phyloP scores from a whole-genome alignment of 192 early-diverging fungal genomes.

The Coemansia brasiliensis region DNA sequence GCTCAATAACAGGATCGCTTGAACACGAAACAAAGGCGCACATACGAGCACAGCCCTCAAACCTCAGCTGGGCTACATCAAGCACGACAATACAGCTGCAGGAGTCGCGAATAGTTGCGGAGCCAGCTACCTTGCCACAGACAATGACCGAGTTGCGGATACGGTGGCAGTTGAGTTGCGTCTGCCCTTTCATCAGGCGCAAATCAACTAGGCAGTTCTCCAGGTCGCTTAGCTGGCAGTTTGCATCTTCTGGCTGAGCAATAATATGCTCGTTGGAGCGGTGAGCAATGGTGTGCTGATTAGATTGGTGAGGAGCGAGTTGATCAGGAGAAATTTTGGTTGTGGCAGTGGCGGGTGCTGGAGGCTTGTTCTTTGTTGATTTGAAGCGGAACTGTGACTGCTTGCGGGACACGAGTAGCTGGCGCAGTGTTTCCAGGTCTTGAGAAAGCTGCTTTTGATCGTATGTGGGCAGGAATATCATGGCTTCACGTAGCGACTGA shows the following conservation, averaged over 20 bases:
- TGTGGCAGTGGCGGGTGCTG: not conserved
- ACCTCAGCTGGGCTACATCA: conserved; percentile 82
- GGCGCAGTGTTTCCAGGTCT: conserved; percentile 38
- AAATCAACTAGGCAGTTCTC: conserved; percentile 67
- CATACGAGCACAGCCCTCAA: conserved; percentile 71
- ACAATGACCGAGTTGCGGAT: conserved; percentile 68
- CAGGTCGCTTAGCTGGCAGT: conserved; percentile 55
- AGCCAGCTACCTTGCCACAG: conserved; percentile 66
- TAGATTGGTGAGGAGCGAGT: no score
- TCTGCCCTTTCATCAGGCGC: conserved; percentile 36
- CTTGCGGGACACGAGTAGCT: conserved; percentile 10
- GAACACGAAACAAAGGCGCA: conserved; percentile 68
- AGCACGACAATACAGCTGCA: conserved; percentile 61
- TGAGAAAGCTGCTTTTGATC: conserved; percentile 39
- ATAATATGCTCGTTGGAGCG: no score
- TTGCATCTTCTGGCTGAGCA: conserved; percentile 3
- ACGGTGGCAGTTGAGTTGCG: conserved; percentile 75
- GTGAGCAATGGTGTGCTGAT: no score
- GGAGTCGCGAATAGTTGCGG: conserved; percentile 70
- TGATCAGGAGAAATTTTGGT: not conserved
- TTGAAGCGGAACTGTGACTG: conserved; percentile 31
- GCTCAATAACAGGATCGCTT: conserved; percentile 87
- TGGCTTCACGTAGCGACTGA: conserved; percentile 37
- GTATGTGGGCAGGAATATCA: conserved; percentile 45
- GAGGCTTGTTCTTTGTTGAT: conserved; percentile 11